Conservation (phyloP, 2,329 filamentous ascomycete genomes). For the Bretziella fagacearum region DNA sequence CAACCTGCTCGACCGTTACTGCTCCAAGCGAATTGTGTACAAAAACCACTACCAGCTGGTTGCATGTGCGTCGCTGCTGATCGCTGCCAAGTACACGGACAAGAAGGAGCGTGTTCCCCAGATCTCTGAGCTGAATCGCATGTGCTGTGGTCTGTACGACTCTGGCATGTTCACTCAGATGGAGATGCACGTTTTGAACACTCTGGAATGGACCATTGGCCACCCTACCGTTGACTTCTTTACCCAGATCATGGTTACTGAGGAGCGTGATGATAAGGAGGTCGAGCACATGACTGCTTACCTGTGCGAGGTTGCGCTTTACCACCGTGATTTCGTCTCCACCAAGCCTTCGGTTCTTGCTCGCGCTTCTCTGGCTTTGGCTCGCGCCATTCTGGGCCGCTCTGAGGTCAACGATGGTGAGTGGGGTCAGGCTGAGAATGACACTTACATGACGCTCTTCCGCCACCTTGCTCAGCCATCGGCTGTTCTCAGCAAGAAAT, state of each 20-base stretch:
- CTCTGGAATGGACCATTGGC: slow-evolving; percentile 86
- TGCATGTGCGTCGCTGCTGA: slow-evolving; percentile 85
- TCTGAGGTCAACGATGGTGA: slow-evolving; percentile 58
- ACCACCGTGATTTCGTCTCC: slow-evolving; percentile 93
- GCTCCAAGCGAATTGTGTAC: slow-evolving; percentile 92
- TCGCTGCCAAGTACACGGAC: slow-evolving; percentile 96
- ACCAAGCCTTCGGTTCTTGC: slow-evolving; percentile 84
- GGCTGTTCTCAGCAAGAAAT: slow-evolving; percentile 41
- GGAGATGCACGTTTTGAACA: slow-evolving; percentile 99
- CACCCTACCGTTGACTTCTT: slow-evolving; percentile 94
- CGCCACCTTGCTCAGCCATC: slow-evolving; percentile 44
- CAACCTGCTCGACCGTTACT: slow-evolving; percentile 94
- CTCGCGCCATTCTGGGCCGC: slow-evolving; percentile 69
- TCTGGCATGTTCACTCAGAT: slow-evolving; percentile 99
- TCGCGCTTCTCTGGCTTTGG: slow-evolving; percentile 67
- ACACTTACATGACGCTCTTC: slow-evolving; percentile 43
- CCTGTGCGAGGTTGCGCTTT: slow-evolving; percentile 85
- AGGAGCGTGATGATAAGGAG: slow-evolving; percentile 63
- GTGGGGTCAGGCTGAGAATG: slow-evolving; percentile 58
- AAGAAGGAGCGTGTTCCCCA: slow-evolving; percentile 98
- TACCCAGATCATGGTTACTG: slow-evolving; percentile 68
- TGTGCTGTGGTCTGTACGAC: slow-evolving; percentile 97
- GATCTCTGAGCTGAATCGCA: slow-evolving; percentile 91
- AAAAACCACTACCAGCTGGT: slow-evolving; percentile 98
- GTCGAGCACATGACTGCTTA: slow-evolving; percentile 91